phyloP scores from a whole-genome alignment of 1,284 basidiomycete genomes.

The Anthracocystis walkeri region DNA sequence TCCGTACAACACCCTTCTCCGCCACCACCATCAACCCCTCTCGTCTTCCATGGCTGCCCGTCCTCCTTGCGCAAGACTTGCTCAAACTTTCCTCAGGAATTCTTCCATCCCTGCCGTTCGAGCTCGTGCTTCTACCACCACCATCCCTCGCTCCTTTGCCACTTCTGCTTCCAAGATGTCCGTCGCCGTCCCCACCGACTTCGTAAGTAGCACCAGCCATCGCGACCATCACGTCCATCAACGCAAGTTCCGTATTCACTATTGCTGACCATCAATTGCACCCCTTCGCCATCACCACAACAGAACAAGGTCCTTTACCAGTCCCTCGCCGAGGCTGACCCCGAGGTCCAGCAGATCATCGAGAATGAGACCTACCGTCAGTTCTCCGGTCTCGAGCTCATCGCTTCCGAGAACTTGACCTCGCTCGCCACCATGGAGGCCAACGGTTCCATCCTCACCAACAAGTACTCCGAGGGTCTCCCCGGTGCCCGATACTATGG shows the following conservation, averaged over 20 bases:
- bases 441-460: slow-evolving; percentile 97
- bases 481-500: slow-evolving; percentile 95
- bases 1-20: not conserved
- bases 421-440: slow-evolving; percentile 81
- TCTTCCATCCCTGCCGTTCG: slow-evolving; percentile 22
- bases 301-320: slow-evolving; percentile 87
- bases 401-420: slow-evolving; percentile 81
- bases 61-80: slow-evolving; percentile 46
- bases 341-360: slow-evolving; percentile 94
- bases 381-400: slow-evolving; percentile 96
- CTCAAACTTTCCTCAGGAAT: slow-evolving; percentile 44
- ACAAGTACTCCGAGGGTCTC: slow-evolving; percentile 83
- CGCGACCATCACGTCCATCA: too few species aligned
- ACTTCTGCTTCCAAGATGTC: slow-evolving; percentile 58
- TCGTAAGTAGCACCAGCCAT: slow-evolving; percentile 42
- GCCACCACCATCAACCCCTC: slow-evolving; percentile 28
- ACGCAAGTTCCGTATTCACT: not conserved
- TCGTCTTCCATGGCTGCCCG: slow-evolving; percentile 52
- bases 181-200: slow-evolving; percentile 65
- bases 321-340: slow-evolving; percentile 88
- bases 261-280: slow-evolving; percentile 12
- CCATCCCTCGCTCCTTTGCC: slow-evolving; percentile 35
- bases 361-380: slow-evolving; percentile 98
- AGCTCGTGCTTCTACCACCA: slow-evolving; percentile 21
- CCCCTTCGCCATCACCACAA: slow-evolving; percentile 71